These are phyloP conservation scores for Scedosporium boydii DNA, from an alignment of 2,329 filamentous ascomycete genomes.

Conservation along the genomic window DNA sequence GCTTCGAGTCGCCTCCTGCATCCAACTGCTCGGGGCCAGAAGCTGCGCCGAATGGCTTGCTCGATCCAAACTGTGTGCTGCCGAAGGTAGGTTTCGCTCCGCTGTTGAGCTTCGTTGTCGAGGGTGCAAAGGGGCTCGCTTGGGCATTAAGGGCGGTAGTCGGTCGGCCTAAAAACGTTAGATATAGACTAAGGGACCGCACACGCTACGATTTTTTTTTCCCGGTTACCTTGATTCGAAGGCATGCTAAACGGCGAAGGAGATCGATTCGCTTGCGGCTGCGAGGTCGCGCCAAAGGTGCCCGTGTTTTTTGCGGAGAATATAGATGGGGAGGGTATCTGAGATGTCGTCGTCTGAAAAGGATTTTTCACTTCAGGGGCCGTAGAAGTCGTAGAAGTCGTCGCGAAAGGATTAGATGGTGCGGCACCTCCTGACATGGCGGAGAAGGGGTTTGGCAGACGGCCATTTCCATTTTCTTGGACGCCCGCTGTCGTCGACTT, in stretches of 20 bases:
- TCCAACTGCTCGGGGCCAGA: slow-evolving; percentile 3
- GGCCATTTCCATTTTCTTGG: slow-evolving; percentile 1
- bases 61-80: not conserved
- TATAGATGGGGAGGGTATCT: not conserved
- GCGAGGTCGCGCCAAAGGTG: not conserved
- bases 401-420: slow-evolving; percentile 6
- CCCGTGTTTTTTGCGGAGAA: not conserved
- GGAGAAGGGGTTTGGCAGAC: slow-evolving; percentile 25
- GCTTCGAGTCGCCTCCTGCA: not conserved
- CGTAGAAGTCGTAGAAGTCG: not conserved
- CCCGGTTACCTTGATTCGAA: slow-evolving; percentile 6
- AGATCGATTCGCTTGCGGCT: not conserved
- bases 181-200: not conserved
- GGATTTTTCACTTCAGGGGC: not conserved
- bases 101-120: not conserved
- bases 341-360: not conserved
- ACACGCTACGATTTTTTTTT: not conserved
- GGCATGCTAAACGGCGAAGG: slow-evolving; percentile 8
- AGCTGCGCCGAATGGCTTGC: slow-evolving; percentile 1
- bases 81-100: not conserved
- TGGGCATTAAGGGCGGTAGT: not conserved
- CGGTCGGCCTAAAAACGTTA: slow-evolving; percentile 6
- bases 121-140: not conserved
- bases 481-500: not conserved
- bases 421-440: slow-evolving; percentile 9